phyloP scores from a whole-genome alignment of 305 asterid genomes.

The Rubia balearica region DNA sequence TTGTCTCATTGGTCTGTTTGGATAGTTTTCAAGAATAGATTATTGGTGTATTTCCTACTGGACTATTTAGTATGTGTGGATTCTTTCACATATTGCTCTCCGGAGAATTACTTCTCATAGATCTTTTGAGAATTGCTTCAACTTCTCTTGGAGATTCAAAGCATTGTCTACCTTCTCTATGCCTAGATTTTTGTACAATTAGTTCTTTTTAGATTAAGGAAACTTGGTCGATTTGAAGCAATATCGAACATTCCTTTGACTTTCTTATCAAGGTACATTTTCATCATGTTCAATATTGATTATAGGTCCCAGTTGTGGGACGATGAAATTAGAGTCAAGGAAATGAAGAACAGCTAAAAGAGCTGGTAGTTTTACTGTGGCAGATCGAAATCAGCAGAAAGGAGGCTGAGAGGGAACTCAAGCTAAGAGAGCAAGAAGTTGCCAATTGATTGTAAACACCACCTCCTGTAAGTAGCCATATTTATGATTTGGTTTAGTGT shows the following conservation, averaged over 20 bases:
- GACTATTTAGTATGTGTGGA: too few relatives aligned
- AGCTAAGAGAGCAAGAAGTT: constrained; percentile 56
- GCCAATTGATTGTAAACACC: constrained; percentile 62
- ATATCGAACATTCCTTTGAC: not conserved
- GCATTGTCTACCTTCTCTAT: constrained; percentile 25
- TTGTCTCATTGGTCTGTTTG: not conserved
- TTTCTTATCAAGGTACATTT: not conserved
- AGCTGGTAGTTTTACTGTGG: constrained; percentile 68
- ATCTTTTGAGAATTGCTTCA: too few relatives aligned
- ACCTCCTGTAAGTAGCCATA: constrained; percentile 48
- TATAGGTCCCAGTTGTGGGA: constrained; percentile 87
- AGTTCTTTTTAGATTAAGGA: not conserved
- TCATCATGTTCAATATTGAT: not conserved
- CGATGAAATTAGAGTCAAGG: constrained; percentile 76
- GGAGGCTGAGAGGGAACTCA: constrained; percentile 79
- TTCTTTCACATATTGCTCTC: too few relatives aligned
- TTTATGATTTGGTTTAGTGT: constrained; percentile 7
- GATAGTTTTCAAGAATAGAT: not conserved
- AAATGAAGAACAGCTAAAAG: constrained; percentile 90
- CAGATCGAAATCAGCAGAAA: constrained; percentile 88
- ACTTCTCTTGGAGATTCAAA: constrained; percentile 75
- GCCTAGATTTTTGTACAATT: not conserved
- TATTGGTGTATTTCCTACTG: not conserved
- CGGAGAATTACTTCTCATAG: too few relatives aligned
- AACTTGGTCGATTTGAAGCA: not conserved